Evolutionary conservation across 1,139 yeast species (phyloP), one percentile per base, ranked within the genome.

Genomic region (Sugiyamaella paludigena): DNA sequence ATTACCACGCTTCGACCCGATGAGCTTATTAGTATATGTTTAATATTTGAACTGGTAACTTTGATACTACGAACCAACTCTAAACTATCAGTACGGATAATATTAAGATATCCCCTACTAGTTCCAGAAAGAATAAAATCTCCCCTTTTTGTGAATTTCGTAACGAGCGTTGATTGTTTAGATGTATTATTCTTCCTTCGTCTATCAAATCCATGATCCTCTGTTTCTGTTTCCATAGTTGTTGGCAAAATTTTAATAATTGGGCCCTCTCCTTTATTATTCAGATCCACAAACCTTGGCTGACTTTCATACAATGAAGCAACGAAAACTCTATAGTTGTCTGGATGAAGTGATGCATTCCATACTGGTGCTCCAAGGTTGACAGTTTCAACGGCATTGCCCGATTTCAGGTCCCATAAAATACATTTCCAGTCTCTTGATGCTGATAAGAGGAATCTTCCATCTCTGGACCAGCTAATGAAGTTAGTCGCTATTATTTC

Each of bases 361-460:
- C 87, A 84, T 26, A 83, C 77, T 4, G 87, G 92, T 8, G 86
- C 83, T 49, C 81, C 85, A 56, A 86, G 81, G 49, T 73, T 71
- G 42, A 78, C 71, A 10, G 70, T 70, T 52, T 78, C 68, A 13
- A 74, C 64, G 19, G 78, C 73, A 15, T 69, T 65, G 9, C 77
- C 73, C 7, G 68, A 62, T 32, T 68, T 59, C 55, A 91, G 68
- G 67, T 88, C 96, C 97, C 97, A 89, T 36, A 89, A 64, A 48
- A 85, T 80, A 45, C 85, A 78, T 49, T 76, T 76, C 95, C 96
- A 89, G 64, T 92, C 98, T 58, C 91, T 80, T 0, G 94, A 80
- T n/a, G 91, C 74, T 1, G 87, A 77, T 8, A 91, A 70, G 6
- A 91, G 61, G 57, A 78, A 87, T 28, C 87, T 68, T 0, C 95